Conservation (phyloP, 805 yeast species). For the Hanseniaspora valbyensis region DNA sequence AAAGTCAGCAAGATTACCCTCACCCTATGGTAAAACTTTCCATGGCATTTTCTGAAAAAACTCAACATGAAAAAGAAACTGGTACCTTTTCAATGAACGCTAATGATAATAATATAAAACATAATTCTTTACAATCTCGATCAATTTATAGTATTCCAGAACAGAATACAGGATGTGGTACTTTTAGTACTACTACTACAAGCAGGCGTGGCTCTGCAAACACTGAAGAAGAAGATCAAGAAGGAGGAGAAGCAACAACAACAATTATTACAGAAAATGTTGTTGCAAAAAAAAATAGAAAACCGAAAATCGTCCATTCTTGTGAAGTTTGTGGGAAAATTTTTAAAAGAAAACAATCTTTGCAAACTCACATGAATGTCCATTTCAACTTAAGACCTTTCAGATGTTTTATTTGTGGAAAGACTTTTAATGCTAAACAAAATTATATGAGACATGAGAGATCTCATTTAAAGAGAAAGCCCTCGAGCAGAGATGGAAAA, state of each 20-base stretch:
- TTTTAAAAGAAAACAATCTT: constrained; percentile 78
- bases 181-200: no score
- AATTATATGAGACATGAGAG: constrained; percentile 26
- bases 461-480: constrained; percentile 21
- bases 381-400: constrained; percentile 91
- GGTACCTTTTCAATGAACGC: no score
- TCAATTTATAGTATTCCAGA: no score
- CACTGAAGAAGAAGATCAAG: not conserved
- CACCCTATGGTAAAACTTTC: no score
- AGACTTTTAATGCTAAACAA: constrained; percentile 41
- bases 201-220: no score
- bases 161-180: no score
- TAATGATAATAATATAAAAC: no score
- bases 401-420: constrained; percentile 57
- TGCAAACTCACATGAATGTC: constrained; percentile 66
- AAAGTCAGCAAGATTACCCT: no score
- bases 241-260: not conserved
- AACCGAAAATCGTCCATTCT: not conserved
- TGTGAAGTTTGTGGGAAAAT: constrained; percentile 64
- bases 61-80: no score
- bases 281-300: not conserved
- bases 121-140: no score
- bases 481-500: not conserved
- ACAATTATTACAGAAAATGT: not conserved
- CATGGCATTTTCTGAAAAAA: no score